Evolutionary conservation across 148 eudicot species (phyloP).

Genomic region (Vaccinium myrtillus): DNA sequence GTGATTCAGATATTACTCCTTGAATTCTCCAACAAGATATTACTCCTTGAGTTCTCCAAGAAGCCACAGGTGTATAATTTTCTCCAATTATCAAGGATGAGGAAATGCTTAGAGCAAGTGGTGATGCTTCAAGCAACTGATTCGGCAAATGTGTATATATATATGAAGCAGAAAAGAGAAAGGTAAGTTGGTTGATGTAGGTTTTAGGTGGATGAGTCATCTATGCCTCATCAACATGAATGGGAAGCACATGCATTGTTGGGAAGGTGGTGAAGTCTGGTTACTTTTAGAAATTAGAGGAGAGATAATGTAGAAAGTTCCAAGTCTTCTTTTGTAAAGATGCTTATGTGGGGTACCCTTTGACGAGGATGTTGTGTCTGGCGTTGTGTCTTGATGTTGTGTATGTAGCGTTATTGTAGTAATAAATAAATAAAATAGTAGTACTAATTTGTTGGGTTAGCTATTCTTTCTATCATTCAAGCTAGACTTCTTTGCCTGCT

Average conservation of each 20-base stretch:
- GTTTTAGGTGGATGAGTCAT: slow-evolving; percentile 19
- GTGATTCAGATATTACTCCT: not conserved
- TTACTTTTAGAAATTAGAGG: not conserved
- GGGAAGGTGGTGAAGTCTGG: not conserved
- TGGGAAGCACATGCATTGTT: not conserved
- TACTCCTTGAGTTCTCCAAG: not conserved
- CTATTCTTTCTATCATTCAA: slow-evolving; percentile 2
- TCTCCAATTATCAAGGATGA: not conserved
- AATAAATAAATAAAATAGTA: not conserved
- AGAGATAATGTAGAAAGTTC: not conserved
- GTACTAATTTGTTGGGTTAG: not conserved
- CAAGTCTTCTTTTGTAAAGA: not conserved
- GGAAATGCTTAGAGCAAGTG: slow-evolving; percentile 8
- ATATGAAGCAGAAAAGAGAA: not conserved
- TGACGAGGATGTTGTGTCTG: not conserved
- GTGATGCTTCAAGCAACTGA: slow-evolving; percentile 10
- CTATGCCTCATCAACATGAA: slow-evolving; percentile 16
- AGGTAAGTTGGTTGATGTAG: not conserved
- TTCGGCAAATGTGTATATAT: not conserved
- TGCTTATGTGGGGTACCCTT: not conserved
- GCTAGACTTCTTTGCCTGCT: not conserved
- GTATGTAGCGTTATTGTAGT: not conserved
- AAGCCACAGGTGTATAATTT: not conserved
- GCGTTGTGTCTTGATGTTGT: no score
- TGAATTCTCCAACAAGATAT: not conserved